These are phyloP conservation scores for Aegilops sharonensis DNA, from an alignment of 176 grass and related monocot species.

Conservation along the genomic window DNA sequence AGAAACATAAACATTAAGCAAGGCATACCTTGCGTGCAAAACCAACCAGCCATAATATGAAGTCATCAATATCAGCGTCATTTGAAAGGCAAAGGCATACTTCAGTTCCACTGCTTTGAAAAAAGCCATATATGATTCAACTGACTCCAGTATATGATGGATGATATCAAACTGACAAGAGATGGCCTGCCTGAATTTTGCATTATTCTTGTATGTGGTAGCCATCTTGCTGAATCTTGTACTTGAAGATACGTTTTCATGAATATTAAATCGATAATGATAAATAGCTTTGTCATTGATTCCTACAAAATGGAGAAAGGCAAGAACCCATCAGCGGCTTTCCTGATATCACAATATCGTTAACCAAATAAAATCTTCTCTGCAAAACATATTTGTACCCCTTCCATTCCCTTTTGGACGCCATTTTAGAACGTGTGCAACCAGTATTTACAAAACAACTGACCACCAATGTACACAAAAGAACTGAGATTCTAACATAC, in stretches of 20 bases:
- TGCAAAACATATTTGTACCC: neutral
- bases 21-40: conserved; percentile 54
- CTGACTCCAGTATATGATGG: neutral
- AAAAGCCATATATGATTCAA: conserved; percentile 18
- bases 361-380: conserved; percentile 4
- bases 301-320: conserved; percentile 35
- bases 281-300: conserved; percentile 52
- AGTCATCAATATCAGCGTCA: conserved; percentile 48
- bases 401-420: neutral
- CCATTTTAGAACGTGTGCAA: neutral
- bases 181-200: conserved; percentile 57
- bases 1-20: neutral
- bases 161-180: conserved; percentile 27
- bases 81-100: conserved; percentile 53
- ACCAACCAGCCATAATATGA: conserved; percentile 50
- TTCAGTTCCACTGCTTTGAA: conserved; percentile 66
- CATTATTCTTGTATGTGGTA: conserved; percentile 52
- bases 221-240: conserved; percentile 55
- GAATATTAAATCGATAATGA: conserved; percentile 53
- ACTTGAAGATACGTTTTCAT: conserved; percentile 49
- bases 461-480: neutral
- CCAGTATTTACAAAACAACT: neutral
- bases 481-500: neutral
- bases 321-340: conserved; percentile 5
- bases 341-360: neutral